A percentile compares a stretch with the other conserved stretches of the same genome.
phyloP scores from a whole-genome alignment of 2,329 filamentous ascomycete genomes.

The Diaporthe vexans region DNA sequence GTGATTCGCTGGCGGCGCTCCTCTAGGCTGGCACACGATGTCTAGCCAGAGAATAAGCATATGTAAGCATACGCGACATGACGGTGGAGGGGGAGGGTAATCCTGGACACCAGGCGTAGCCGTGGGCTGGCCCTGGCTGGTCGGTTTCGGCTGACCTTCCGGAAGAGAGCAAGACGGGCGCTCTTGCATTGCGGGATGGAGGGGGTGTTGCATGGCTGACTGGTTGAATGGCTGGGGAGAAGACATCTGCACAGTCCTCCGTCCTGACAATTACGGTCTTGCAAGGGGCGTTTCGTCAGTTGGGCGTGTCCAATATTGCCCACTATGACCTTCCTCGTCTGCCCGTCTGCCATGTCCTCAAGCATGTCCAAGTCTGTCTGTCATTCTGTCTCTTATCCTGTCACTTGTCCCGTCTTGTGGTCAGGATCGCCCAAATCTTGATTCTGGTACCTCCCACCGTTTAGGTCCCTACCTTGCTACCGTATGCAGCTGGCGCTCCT shows the following conservation, averaged over 20 bases:
- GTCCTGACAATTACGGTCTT: slow-evolving; percentile 6
- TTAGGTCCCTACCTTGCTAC: not conserved
- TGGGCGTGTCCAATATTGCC: not conserved
- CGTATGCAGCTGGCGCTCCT: not conserved
- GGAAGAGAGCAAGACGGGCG: slow-evolving; percentile 30
- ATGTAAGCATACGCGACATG: slow-evolving; percentile 17
- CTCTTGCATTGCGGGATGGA: slow-evolving; percentile 28
- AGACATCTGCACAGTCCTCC: slow-evolving; percentile 7
- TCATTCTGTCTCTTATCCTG: slow-evolving; percentile 6
- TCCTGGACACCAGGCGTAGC: slow-evolving; percentile 12
- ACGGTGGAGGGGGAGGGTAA: not conserved
- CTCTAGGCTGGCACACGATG: slow-evolving; percentile 21
- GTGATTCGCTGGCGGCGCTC: slow-evolving; percentile 8
- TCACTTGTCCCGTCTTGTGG: not conserved
- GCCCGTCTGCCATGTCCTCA: too few species aligned
- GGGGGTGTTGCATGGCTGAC: slow-evolving; percentile 40
- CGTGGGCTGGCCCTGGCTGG: slow-evolving; percentile 8
- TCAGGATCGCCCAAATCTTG: slow-evolving; percentile 19
- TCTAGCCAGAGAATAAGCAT: slow-evolving; percentile 26
- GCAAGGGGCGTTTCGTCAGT: slow-evolving; percentile 19
- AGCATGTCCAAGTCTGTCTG: not conserved
- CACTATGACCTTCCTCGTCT: not conserved
- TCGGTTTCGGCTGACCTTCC: slow-evolving; percentile 29
- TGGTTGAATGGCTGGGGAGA: slow-evolving; percentile 14
- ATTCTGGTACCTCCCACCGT: slow-evolving; percentile 8